Evolutionary conservation across 345 rosid genomes (phyloP), one percentile per base, ranked within the genome.

Genomic region (Rhizophora apiculata): DNA sequence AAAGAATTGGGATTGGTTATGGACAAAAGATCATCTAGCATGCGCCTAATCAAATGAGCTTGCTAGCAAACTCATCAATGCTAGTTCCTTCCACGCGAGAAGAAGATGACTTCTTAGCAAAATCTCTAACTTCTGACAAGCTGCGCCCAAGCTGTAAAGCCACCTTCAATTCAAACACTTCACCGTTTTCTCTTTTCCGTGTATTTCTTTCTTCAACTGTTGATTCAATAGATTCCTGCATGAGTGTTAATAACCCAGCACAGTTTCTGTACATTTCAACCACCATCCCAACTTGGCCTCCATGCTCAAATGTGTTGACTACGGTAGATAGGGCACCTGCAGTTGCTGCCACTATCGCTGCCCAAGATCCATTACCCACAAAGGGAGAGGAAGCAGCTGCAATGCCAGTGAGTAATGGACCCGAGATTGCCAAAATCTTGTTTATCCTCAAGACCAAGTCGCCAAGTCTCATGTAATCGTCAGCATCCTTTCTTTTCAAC

Each of bases 231-330:
- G 79, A 67, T 60, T 77, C 82, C 60, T 73, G 84, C 68, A 80
- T 10, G 3, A 75, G 74, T 3, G 32, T 10, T 31, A 85, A 78
- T 76, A 72, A 79, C 11, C 87, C 89, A 1, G 82, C 80, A 62
- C 76, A 73, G 74, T 81, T 80, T 55, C 86, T 78, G 67, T 85
- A 85, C 84, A 85, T 83, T 69, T 85, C 89, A 16, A 85, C 51
- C 63, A 83, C 87, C 87, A 83, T 85, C 6, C 89, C 89, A 1
- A 85, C 81, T 68, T 85, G 89, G 5, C 67, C 80, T 0, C 81
- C 87, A 19, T 85, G 87, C 66, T 85, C 87, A 1, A 83, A 64
- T 2, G 77, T 65, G 54, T 79, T 83, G 4, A 83, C 80, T 2
- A 65, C 46, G 8, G 56, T 49, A 10, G 85, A 82, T 61, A 83